Percentiles rank a stretch among this genome's conserved stretches.
These are phyloP conservation scores for Sporothrix sp. DNA, from an alignment of 2,329 filamentous ascomycete genomes.

Conservation along the genomic window DNA sequence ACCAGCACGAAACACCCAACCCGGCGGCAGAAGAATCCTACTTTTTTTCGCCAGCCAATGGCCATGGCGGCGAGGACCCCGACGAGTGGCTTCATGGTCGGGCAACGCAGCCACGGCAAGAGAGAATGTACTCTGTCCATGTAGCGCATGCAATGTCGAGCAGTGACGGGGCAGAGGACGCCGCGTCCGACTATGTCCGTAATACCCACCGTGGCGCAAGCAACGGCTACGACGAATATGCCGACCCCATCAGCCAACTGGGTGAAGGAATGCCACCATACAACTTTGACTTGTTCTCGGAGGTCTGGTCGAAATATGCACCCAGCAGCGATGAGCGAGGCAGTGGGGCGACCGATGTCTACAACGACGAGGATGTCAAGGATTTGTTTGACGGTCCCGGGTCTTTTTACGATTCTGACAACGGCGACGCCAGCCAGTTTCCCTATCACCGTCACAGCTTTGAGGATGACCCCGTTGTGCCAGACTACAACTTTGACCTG, in stretches of 20 bases:
- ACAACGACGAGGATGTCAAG: background rate
- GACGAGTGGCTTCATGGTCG: no score
- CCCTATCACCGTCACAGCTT: background rate
- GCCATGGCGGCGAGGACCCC: background rate
- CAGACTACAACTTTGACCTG: constrained; percentile 14
- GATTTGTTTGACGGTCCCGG: background rate
- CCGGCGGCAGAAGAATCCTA: no score
- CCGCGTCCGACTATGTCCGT: no score
- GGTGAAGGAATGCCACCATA: constrained; percentile 10
- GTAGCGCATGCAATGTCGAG: no score
- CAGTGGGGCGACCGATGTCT: background rate
- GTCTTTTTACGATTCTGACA: background rate
- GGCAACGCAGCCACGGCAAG: background rate
- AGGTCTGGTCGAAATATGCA: background rate
- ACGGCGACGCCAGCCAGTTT: no score
- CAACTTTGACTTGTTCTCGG: constrained; percentile 13
- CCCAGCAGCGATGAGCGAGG: background rate
- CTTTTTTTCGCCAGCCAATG: no score
- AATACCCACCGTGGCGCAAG: no score
- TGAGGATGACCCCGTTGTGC: constrained; percentile 1
- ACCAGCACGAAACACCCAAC: no score
- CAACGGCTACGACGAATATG: background rate
- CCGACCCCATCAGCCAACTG: background rate
- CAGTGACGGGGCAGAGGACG: no score
- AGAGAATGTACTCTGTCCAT: no score